Evolutionary conservation across 2,329 filamentous ascomycete species (phyloP).

Genomic region (Verticillium tricorpus): DNA sequence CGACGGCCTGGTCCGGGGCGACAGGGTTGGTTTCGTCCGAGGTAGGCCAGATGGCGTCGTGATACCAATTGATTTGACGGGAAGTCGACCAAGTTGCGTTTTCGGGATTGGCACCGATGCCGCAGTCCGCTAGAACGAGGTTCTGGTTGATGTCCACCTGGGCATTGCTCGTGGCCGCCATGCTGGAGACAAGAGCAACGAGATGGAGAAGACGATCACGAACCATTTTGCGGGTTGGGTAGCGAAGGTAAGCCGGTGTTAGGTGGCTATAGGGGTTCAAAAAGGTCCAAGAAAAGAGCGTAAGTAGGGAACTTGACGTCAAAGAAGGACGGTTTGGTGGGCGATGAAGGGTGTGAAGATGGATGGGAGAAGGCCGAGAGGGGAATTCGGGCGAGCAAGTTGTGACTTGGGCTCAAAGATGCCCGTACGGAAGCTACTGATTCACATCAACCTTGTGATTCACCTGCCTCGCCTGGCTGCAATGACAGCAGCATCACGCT

Average conservation of each 20-base stretch:
- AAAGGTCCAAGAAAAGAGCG: neutral
- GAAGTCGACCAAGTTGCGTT: slow-evolving; percentile 36
- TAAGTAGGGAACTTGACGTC: neutral
- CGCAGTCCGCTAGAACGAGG: slow-evolving; percentile 36
- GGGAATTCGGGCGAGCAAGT: too few relatives aligned
- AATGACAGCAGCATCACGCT: too few relatives aligned
- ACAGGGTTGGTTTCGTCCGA: slow-evolving; percentile 27
- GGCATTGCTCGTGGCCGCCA: slow-evolving; percentile 7
- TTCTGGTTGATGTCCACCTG: slow-evolving; percentile 27
- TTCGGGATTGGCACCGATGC: slow-evolving; percentile 35
- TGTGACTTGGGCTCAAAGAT: too few relatives aligned
- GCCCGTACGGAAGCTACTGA: too few relatives aligned
- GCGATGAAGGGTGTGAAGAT: neutral
- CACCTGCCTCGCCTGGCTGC: too few relatives aligned
- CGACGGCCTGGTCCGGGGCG: slow-evolving; percentile 31
- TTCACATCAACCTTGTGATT: too few relatives aligned
- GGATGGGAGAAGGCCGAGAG: neutral
- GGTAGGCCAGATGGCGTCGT: slow-evolving; percentile 30
- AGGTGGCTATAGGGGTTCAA: neutral
- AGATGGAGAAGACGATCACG: neutral
- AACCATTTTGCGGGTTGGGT: neutral
- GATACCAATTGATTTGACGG: slow-evolving; percentile 39
- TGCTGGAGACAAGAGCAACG: neutral
- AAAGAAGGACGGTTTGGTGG: neutral
- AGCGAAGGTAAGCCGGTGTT: neutral